A percentile compares a stretch with the other conserved stretches of the same genome.
Conservation (phyloP, 2,329 filamentous ascomycete species). For the Fusarium brachygibbosum region DNA sequence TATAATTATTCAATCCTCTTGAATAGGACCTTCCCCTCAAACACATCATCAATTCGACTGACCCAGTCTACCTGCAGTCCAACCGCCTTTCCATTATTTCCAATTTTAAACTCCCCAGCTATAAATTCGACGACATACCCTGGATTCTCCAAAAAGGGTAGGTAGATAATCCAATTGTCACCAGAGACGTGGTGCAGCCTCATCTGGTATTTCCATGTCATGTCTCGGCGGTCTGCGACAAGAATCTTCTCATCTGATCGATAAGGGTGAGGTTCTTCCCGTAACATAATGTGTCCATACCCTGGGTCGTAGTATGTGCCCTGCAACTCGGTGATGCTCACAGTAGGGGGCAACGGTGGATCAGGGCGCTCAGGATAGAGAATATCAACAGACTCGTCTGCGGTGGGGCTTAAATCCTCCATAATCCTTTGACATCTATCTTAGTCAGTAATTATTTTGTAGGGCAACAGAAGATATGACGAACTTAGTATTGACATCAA, state of each 20-base stretch:
- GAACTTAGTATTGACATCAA: neutral
- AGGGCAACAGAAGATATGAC: neutral
- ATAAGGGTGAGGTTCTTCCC: neutral
- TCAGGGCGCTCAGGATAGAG: neutral
- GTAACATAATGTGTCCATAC: neutral
- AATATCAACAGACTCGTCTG: neutral
- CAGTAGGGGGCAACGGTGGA: neutral
- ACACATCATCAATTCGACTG: neutral
- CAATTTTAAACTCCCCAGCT: neutral
- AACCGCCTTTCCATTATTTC: neutral
- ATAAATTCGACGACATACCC: neutral
- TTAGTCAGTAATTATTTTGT: neutral
- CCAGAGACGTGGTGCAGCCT: neutral
- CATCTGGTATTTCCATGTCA: slow-evolving; percentile 1
- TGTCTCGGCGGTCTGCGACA: neutral
- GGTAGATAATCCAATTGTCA: neutral
- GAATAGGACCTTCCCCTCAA: neutral
- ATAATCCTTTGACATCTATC: neutral
- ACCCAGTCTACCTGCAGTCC: neutral
- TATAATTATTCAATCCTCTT: neutral
- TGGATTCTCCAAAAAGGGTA: neutral
- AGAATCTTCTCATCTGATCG: neutral
- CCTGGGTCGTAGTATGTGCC: slow-evolving; percentile 1
- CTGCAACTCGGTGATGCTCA: neutral
- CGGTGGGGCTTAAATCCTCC: neutral